Base-by-base conservation (phyloP, 1,284 basidiomycete genomes). In the Anthracocystis panici-leucophaei region DNA sequence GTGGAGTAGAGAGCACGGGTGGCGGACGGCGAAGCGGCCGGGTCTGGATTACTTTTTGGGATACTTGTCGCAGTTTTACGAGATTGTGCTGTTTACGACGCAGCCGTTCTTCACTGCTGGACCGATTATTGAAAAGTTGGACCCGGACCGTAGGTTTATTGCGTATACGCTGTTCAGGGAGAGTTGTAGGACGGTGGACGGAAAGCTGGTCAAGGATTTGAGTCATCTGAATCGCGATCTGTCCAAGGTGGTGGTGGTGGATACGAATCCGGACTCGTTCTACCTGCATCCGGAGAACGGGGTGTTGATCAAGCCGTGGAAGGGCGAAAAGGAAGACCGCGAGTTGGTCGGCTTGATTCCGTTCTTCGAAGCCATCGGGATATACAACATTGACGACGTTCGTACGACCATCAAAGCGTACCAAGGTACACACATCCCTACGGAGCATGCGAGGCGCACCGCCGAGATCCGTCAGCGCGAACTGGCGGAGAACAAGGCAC, bases 21-120 rank as follows among this genome's bases (percentile, higher is more conserved):
- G 87, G 87, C 78, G 86, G 14, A 87, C 86, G 4, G 87, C 87
- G 2, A 87, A 87, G 72, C 91, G 97, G 56, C 96, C 96, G 1
- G 97, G 97, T 3, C 92, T 96, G 10, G 97, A 99, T 85, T 97
- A 98, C 87, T 99, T 98, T 89, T 88, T 99, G 54, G 95, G 90
- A 35, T 98, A 99, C 86, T 89, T 99, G 46, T 94, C 94, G 0
- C 95, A 97, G 83, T 98, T 97, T 87, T 99, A 94, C 86, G 96
- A 99, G 88, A 91, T 99, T 70, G 95, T 99, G 23, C 88, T 99
- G 60, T 99, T 98, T 88, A 97, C 95, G 14, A 90, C 91, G 10
- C 94, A 97, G 87, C 91, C 93, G 57, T 89, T 90, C 79, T 98
- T 96, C 86, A 95, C 93, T 61, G 96, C 93, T 1, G 87, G 89